Conservation (phyloP, 441 rosid genomes). For the Adansonia rubrostipa region DNA sequence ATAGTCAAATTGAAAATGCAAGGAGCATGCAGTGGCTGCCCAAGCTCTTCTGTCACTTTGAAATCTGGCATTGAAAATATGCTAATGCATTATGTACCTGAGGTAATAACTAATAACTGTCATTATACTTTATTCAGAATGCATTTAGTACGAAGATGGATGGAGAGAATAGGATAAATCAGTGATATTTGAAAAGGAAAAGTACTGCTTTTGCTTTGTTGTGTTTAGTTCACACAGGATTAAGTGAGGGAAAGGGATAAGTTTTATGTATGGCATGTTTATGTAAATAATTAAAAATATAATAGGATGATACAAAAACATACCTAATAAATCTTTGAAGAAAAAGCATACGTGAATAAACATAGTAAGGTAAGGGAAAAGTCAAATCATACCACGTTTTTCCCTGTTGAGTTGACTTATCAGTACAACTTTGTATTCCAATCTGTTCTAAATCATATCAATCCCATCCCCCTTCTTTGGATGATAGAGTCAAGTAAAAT, state of each 20-base stretch:
- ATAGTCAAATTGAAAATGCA: constrained; percentile 91
- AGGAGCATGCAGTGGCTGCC: constrained; percentile 99
- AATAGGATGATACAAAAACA: not conserved
- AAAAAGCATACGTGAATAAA: not conserved
- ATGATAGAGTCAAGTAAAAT: not conserved
- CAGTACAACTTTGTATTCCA: not conserved
- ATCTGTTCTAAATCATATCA: not conserved
- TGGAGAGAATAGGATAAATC: not conserved
- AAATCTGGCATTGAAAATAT: constrained; percentile 96
- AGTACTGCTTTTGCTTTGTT: not conserved
- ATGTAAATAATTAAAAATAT: not conserved
- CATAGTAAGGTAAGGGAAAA: not conserved
- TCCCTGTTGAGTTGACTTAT: not conserved
- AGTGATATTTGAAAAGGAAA: not conserved
- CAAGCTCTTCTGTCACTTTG: constrained; percentile 94
- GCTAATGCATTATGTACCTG: constrained; percentile 98
- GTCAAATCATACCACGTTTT: not conserved
- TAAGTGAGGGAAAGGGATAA: not conserved
- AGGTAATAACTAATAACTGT: constrained; percentile 52
- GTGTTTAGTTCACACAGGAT: not conserved
- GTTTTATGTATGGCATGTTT: not conserved
- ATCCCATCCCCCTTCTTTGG: not conserved
- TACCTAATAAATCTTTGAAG: not conserved
- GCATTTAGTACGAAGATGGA: not conserved
- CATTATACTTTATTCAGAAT: not conserved